Evolutionary conservation across 805 yeast species (phyloP), one percentile per base, ranked within the genome.

Genomic region (Nakazawaea anatomiae): DNA sequence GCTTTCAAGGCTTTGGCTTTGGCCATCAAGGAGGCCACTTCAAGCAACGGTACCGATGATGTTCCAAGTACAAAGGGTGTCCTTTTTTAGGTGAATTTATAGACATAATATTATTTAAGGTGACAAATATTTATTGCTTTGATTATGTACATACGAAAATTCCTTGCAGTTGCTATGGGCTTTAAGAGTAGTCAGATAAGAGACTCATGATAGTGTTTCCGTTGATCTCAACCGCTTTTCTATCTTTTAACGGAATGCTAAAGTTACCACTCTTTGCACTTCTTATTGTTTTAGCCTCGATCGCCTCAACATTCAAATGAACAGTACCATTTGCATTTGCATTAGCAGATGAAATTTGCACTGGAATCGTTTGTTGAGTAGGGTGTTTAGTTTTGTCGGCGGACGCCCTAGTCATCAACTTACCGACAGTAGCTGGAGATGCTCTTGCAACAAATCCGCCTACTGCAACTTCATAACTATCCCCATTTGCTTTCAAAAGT

Each of bases 1-100:
- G 98, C 99, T 0, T 94, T 94, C 72, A 94, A 94, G 71, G 97
- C 98, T 0, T 72, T 92, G 56, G 99, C 99, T 0, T 75, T 94
- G 25, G 99, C 99, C 4, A 75, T 94, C 46, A 85, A 82, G 58
- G 96, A 90, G 64, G 92, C 98, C 28, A 83, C 79, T 46, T 76
- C 92, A 9, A 75, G 79, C 57, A 89, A 89, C 34, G 98, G 97
- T 34, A 80, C 85, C 28, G 76, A 89, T 62, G 99, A 94, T 55
- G 88, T 94, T 44, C 99, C 99, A 25, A 85, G 96, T 50, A 94
- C 99, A 9, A 94, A 94, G 71, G 99, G 99, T 50, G 98, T 94
- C 9, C 73, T 92, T 44, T 84, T 85, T 70, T 86, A 64, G n/a
- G 4, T 35, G 12, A 14, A 18, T 45, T 14, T 45, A 45, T 45